phyloP scores from a whole-genome alignment of 495 filamentous ascomycete species.

The Penicillium goetzii region DNA sequence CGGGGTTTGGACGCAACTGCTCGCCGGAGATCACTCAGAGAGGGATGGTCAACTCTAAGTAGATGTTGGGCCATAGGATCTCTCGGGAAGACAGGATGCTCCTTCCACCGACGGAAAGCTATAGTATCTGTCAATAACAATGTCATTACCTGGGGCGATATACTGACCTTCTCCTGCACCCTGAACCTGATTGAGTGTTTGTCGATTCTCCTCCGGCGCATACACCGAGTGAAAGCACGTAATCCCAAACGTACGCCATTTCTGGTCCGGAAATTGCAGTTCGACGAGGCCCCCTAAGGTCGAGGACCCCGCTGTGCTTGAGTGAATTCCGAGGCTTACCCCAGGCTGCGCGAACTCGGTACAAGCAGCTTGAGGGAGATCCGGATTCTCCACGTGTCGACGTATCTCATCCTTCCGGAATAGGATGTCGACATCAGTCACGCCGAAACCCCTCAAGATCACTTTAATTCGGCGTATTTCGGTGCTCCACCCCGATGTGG shows the following conservation, averaged over 20 bases:
- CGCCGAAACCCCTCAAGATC: neutral
- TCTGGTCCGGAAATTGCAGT: neutral
- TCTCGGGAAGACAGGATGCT: neutral
- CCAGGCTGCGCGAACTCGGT: neutral
- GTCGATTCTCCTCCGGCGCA: neutral
- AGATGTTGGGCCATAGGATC: neutral
- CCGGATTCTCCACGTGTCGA: neutral
- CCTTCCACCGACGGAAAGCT: neutral
- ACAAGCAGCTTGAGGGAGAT: neutral
- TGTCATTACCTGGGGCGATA: neutral
- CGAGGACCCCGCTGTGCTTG: neutral
- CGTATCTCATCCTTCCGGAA: neutral
- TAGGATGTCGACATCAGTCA: neutral
- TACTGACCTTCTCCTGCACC: constrained; percentile 1
- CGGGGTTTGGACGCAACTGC: neutral
- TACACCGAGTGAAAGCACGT: neutral
- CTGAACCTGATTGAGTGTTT: neutral
- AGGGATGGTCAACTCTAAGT: constrained; percentile 2
- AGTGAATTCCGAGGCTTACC: constrained; percentile 3
- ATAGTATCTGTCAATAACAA: neutral
- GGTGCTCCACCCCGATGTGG: neutral
- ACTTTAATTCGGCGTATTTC: neutral
- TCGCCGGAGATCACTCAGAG: neutral
- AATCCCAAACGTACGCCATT: neutral
- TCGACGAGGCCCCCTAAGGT: constrained; percentile 3